Evolutionary conservation across 306 rosid genomes (phyloP).

Genomic region (Oemleria cerasiformis): DNA sequence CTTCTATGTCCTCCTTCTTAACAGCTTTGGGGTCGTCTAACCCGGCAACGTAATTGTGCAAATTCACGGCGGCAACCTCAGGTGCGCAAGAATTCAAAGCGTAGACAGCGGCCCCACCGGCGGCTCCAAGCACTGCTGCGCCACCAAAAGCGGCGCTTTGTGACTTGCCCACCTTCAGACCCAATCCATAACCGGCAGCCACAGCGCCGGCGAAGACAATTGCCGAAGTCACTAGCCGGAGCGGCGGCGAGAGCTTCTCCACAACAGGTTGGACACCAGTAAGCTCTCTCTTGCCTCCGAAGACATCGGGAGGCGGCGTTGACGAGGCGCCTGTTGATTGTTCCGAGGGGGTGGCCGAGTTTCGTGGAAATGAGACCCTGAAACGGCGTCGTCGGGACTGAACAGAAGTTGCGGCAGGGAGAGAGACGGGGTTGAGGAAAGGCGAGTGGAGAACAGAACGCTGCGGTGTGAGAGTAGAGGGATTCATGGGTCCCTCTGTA

Average conservation of each 20-base stretch:
- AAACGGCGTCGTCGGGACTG: slow-evolving; percentile 56
- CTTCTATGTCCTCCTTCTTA: slow-evolving; percentile 76
- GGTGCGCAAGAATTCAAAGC: slow-evolving; percentile 74
- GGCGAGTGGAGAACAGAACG: slow-evolving; percentile 38
- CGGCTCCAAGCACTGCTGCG: slow-evolving; percentile 75
- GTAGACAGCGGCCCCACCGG: slow-evolving; percentile 69
- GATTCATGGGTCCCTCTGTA: slow-evolving; percentile 49
- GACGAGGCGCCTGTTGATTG: slow-evolving; percentile 26
- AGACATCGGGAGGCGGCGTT: slow-evolving; percentile 30
- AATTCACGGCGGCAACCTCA: slow-evolving; percentile 77
- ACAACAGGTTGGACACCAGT: slow-evolving; percentile 68
- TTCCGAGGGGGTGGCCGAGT: slow-evolving; percentile 36
- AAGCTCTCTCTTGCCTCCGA: slow-evolving; percentile 57
- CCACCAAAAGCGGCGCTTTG: slow-evolving; percentile 70
- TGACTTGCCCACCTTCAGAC: slow-evolving; percentile 54
- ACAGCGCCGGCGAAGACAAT: slow-evolving; percentile 70
- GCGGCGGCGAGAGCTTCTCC: slow-evolving; percentile 62
- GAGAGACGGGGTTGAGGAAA: slow-evolving; percentile 43
- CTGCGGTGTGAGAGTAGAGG: slow-evolving; percentile 48
- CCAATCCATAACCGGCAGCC: slow-evolving; percentile 85
- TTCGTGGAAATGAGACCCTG: slow-evolving; percentile 57
- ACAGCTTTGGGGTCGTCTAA: slow-evolving; percentile 59
- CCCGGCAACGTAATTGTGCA: slow-evolving; percentile 75
- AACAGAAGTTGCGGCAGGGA: slow-evolving; percentile 24
- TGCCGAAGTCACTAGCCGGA: slow-evolving; percentile 69